A percentile compares a stretch with the other conserved stretches of the same genome.
Conservation (phyloP, 768 basidiomycete species). For the Lentinula sp. region DNA sequence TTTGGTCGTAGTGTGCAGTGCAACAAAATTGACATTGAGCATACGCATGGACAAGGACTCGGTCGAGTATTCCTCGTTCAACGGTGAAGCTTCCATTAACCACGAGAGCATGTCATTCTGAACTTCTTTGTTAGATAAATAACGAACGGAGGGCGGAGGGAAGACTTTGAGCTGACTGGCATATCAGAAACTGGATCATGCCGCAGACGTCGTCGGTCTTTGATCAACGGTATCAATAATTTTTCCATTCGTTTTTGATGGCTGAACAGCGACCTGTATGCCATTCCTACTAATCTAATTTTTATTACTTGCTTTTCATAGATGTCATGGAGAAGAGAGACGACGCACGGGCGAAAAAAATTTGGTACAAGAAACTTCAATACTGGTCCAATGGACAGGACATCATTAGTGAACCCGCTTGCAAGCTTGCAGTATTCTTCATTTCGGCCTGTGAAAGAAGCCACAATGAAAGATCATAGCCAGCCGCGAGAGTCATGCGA, state of each 20-base stretch:
- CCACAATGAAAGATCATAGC: constrained; percentile 1
- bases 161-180: background rate
- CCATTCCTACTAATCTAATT: constrained; percentile 16
- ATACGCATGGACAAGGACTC: constrained; percentile 18
- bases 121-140: background rate
- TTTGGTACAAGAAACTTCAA: constrained; percentile 27
- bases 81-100: constrained; percentile 28
- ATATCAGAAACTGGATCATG: background rate
- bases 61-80: constrained; percentile 18
- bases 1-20: constrained; percentile 18
- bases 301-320: background rate
- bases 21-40: constrained; percentile 20
- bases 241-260: constrained; percentile 12
- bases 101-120: constrained; percentile 32
- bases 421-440: constrained; percentile 21
- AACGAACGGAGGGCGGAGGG: background rate
- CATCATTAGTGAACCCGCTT: constrained; percentile 27
- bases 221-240: constrained; percentile 21
- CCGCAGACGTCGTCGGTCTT: constrained; percentile 15
- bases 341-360: constrained; percentile 12
- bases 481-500: background rate
- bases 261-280: constrained; percentile 1
- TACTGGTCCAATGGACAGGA: constrained; percentile 20
- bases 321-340: background rate
- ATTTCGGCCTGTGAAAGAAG: constrained; percentile 23